These are phyloP conservation scores for Stephanodiscus triporus DNA, from an alignment of 108 stramenopile genomes.

Conservation along the genomic window DNA sequence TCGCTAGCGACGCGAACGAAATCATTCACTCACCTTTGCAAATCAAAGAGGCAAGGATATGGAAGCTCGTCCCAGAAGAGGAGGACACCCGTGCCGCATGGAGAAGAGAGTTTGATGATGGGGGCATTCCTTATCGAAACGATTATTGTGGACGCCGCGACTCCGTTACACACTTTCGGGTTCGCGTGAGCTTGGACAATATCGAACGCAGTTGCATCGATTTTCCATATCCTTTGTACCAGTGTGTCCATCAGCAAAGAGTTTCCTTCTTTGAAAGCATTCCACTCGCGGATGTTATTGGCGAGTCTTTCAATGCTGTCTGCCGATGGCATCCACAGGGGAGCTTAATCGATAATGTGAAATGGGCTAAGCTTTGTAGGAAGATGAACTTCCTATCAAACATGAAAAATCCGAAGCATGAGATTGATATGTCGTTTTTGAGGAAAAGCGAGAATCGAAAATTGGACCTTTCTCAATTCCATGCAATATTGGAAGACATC, in stretches of 20 bases:
- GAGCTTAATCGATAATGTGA: conserved; percentile 49
- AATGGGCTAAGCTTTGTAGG: conserved; percentile 61
- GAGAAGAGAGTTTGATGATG: conserved; percentile 48
- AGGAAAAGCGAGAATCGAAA: conserved; percentile 43
- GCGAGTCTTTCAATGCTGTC: conserved; percentile 42
- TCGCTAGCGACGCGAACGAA: conserved; percentile 29
- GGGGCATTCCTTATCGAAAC: conserved; percentile 41
- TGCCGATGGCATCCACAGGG: conserved; percentile 58
- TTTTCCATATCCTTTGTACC: conserved; percentile 12
- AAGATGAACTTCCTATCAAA: conserved; percentile 58
- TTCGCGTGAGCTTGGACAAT: conserved; percentile 32
- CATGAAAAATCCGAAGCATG: conserved; percentile 47
- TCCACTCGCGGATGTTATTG: conserved; percentile 37
- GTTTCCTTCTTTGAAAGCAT: conserved; percentile 51
- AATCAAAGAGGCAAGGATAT: conserved; percentile 33
- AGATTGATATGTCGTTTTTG: conserved; percentile 54
- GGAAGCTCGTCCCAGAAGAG: conserved; percentile 47
- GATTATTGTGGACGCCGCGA: conserved; percentile 18
- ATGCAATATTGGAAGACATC: conserved; percentile 47
- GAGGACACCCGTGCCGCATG: conserved; percentile 43
- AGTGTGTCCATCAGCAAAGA: conserved; percentile 52
- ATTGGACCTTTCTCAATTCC: conserved; percentile 36
- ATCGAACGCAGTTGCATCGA: conserved; percentile 41
- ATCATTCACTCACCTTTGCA: conserved; percentile 29
- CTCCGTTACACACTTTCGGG: conserved; percentile 30